phyloP scores from a whole-genome alignment of 1,284 basidiomycete genomes.

The Heliocybe sulcata region DNA sequence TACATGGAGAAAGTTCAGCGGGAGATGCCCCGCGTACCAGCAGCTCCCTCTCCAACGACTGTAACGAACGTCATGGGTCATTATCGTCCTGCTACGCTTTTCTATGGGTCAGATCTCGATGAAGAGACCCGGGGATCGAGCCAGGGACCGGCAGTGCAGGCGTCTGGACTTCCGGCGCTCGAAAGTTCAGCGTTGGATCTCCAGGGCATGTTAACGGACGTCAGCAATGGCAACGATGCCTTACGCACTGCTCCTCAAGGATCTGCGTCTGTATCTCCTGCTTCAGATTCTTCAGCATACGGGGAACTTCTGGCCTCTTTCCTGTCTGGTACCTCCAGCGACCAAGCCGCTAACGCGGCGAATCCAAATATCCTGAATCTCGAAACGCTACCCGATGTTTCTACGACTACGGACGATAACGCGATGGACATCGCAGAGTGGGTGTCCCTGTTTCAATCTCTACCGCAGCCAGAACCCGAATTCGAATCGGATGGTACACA shows the following conservation, averaged over 20 bases:
- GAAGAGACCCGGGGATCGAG: not conserved
- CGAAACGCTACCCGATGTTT: not conserved
- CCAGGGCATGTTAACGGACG: not conserved
- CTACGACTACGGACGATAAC: constrained; percentile 9
- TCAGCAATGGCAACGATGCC: constrained; percentile 3
- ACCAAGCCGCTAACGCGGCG: constrained; percentile 2
- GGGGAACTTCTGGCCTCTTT: constrained; percentile 34
- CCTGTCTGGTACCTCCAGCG: constrained; percentile 17
- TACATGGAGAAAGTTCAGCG: constrained; percentile 22
- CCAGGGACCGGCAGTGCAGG: not conserved
- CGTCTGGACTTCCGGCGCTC: not conserved
- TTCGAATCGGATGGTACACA: not conserved
- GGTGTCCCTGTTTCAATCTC: constrained; percentile 36
- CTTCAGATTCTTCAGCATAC: constrained; percentile 14
- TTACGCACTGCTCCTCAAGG: constrained; percentile 10
- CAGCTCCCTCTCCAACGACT: constrained; percentile 4
- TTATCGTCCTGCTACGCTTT: constrained; percentile 26
- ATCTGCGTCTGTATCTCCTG: constrained; percentile 1
- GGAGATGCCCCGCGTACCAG: not conserved
- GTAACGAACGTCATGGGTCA: constrained; percentile 23
- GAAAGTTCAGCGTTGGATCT: not conserved
- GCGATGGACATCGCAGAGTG: constrained; percentile 38
- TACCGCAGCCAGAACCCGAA: constrained; percentile 7
- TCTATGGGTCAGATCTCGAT: constrained; percentile 13
- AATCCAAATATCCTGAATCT: constrained; percentile 1